Evolutionary conservation across 495 filamentous ascomycete species (phyloP).

Genomic region (Tuber brumale): DNA sequence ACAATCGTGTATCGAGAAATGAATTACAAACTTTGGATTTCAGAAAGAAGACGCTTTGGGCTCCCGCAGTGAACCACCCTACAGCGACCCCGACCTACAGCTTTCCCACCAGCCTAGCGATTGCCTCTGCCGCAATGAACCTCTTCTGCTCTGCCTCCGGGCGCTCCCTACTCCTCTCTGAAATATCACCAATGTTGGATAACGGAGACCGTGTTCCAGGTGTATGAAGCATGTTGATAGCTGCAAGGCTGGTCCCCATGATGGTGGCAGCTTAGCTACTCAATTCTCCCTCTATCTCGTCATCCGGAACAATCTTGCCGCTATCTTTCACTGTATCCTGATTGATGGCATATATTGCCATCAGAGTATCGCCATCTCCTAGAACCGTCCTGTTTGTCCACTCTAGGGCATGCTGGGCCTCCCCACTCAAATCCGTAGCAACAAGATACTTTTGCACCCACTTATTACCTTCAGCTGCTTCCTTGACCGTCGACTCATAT

Average conservation of each 20-base stretch:
- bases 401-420: slow-evolving; percentile 47
- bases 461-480: slow-evolving; percentile 67
- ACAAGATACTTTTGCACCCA: slow-evolving; percentile 82
- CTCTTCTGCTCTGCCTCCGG: slow-evolving; percentile 62
- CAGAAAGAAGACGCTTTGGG: slow-evolving; percentile 74
- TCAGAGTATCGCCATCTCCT: slow-evolving; percentile 87
- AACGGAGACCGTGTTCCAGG: slow-evolving; percentile 38
- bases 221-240: slow-evolving; percentile 14
- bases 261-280: slow-evolving; percentile 23
- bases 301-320: slow-evolving; percentile 41
- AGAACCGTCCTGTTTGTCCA: slow-evolving; percentile 97
- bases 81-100: slow-evolving; percentile 85
- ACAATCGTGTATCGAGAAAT: slow-evolving; percentile 7
- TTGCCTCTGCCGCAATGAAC: slow-evolving; percentile 62
- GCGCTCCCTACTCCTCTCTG: slow-evolving; percentile 37
- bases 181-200: slow-evolving; percentile 34
- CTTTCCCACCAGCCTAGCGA: slow-evolving; percentile 72
- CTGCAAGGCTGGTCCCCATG: slow-evolving; percentile 15
- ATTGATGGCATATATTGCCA: slow-evolving; percentile 47
- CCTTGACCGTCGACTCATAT: slow-evolving; percentile 61
- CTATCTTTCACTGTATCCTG: slow-evolving; percentile 56
- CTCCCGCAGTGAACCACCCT: slow-evolving; percentile 96
- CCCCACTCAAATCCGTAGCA: slow-evolving; percentile 84
- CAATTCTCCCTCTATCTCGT: slow-evolving; percentile 24
- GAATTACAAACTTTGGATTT: slow-evolving; percentile 52